Evolutionary conservation across 2,329 filamentous ascomycete species (phyloP).

Genomic region (Huntiella abstrusa): DNA sequence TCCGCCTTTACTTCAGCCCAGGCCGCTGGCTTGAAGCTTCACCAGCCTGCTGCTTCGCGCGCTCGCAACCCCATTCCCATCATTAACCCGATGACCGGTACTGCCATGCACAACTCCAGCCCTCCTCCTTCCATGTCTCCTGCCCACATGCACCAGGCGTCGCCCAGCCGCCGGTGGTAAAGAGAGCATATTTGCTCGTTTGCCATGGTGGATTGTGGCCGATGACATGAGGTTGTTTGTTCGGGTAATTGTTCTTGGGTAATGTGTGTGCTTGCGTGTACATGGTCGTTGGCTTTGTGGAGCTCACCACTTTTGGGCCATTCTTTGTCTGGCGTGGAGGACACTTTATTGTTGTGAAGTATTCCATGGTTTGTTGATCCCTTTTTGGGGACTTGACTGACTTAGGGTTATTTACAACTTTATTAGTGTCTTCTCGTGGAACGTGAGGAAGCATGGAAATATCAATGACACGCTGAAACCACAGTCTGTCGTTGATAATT

Average conservation of each 20-base stretch:
- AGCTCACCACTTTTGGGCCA: not conserved
- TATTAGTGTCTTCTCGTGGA: not conserved
- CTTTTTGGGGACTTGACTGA: not conserved
- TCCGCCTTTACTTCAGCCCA: constrained; percentile 47
- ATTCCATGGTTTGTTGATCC: not conserved
- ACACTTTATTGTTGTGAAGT: too few relatives aligned
- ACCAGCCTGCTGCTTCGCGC: constrained; percentile 78
- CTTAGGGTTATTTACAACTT: not conserved
- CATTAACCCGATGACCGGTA: constrained; percentile 83
- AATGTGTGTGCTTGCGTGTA: not conserved
- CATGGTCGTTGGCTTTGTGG: not conserved
- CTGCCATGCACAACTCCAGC: constrained; percentile 53
- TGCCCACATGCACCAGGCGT: constrained; percentile 33
- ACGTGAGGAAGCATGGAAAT: not conserved
- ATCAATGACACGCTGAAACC: not conserved
- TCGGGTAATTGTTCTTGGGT: not conserved
- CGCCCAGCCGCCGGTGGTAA: constrained; percentile 35
- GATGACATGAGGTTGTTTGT: not conserved
- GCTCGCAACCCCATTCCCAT: constrained; percentile 93
- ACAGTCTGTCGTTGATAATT: not conserved
- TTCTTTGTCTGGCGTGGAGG: too few relatives aligned
- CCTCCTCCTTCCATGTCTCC: constrained; percentile 58
- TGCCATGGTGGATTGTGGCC: not conserved
- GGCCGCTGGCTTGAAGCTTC: constrained; percentile 54
- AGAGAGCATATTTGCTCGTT: constrained; percentile 2